Percentiles rank a stretch among this genome's conserved stretches.
Evolutionary conservation across 306 rosid species (phyloP).

Genomic region (Nissolia schottii): DNA sequence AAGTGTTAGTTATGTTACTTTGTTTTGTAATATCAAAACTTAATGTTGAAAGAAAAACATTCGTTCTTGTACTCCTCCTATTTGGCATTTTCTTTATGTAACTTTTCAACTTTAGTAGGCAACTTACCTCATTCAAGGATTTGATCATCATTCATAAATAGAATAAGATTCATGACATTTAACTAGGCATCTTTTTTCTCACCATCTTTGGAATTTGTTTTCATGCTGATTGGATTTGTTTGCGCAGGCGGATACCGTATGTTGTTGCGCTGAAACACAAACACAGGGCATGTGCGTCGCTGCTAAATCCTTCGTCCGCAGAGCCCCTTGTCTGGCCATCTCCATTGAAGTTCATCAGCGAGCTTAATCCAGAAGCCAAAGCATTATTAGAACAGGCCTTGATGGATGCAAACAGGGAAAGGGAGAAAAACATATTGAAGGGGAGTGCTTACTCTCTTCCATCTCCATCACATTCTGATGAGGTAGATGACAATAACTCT

Average conservation of each 20-base stretch:
- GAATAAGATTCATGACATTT: slow-evolving; percentile 14
- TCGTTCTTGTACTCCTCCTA: neutral
- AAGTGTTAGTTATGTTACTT: neutral
- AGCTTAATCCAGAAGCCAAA: slow-evolving; percentile 87
- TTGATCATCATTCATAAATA: neutral
- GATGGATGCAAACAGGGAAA: slow-evolving; percentile 85
- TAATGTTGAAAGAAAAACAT: neutral
- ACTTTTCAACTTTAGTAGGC: neutral
- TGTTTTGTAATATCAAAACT: neutral
- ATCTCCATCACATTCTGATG: slow-evolving; percentile 71
- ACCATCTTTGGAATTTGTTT: slow-evolving; percentile 7
- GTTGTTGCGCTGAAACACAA: slow-evolving; percentile 74
- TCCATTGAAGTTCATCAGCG: slow-evolving; percentile 86
- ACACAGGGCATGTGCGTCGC: slow-evolving; percentile 71
- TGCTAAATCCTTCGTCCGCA: slow-evolving; percentile 87
- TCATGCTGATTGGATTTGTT: slow-evolving; percentile 1
- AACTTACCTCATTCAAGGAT: neutral
- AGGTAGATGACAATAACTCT: slow-evolving; percentile 47
- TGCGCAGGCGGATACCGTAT: slow-evolving; percentile 82
- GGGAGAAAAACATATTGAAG: slow-evolving; percentile 75
- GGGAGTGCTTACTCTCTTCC: slow-evolving; percentile 47
- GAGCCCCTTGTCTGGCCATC: slow-evolving; percentile 99
- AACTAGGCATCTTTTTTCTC: slow-evolving; percentile 1
- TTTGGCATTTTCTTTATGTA: neutral
- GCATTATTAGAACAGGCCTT: slow-evolving; percentile 82